A percentile compares a stretch with the other conserved stretches of the same genome.
phyloP scores from a whole-genome alignment of 257 asterid genomes.

The Lithospermum erythrorhizon region DNA sequence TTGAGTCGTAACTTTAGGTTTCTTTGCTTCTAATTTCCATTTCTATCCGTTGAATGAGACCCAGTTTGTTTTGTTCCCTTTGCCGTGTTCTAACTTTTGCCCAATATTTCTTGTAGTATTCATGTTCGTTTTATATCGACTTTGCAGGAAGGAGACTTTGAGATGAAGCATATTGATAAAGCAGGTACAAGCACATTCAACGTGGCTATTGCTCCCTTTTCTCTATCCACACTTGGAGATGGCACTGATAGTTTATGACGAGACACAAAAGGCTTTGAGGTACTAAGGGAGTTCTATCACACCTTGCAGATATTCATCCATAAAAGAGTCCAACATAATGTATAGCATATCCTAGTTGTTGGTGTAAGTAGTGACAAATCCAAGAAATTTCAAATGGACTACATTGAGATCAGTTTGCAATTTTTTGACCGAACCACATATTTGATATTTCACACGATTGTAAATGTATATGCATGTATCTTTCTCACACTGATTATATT shows the following conservation, averaged over 20 bases:
- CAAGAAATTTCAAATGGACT: background rate
- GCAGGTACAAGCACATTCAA: slow-evolving; percentile 46
- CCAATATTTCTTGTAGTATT: background rate
- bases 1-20: too few relatives aligned
- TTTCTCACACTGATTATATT: background rate
- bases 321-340: background rate
- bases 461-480: background rate
- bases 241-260: slow-evolving; percentile 25
- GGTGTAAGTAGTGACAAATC: background rate
- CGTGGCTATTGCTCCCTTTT: slow-evolving; percentile 56
- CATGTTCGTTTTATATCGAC: slow-evolving; percentile 3
- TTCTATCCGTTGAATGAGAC: background rate
- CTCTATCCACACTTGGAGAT: slow-evolving; percentile 52
- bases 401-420: background rate
- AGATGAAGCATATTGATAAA: slow-evolving; percentile 64
- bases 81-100: background rate
- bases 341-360: background rate
- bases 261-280: background rate
- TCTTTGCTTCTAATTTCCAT: too few relatives aligned
- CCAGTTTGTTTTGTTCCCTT: background rate
- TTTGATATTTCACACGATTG: background rate
- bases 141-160: slow-evolving; percentile 64
- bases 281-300: background rate
- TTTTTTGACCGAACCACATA: background rate
- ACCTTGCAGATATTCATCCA: background rate